Base-by-base conservation (phyloP, 1,139 yeast genomes). In the Saccharomycopsis crataegensis region DNA sequence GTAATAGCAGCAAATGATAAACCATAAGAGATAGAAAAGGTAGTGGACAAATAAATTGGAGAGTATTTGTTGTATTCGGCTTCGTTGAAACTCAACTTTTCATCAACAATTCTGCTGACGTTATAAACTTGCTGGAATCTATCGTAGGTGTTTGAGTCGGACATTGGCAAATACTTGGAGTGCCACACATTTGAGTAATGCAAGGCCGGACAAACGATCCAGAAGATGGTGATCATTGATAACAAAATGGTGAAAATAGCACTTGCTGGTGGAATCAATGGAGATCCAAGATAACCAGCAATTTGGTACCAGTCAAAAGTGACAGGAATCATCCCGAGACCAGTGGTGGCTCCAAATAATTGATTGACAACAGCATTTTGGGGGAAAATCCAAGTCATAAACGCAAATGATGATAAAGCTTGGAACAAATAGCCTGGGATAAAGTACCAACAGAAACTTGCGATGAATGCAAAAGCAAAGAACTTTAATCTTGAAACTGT, bases 211-310 rank as follows among this genome's bases (percentile, higher is more conserved):
- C 71, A 69, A 42, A 78, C 59, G 48, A 68, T 62, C 73, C 76
- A 78, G 53, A 72, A 72, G 12, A 77, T 65, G 40, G 73, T 56
- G 12, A 79, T 67, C 50, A 78, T 66, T 17, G 81, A 75, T 6
- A 70, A 61, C 43, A 76, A 69, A 57, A 78, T 73, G 60, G 83
- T 81, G 41, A 75, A 71, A 54, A 78, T 68, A 22, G 83, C 77
- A 52, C 77, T 70, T 50, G 82, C 79, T 36, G 91, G 90, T 8
- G 88, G 85, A 60, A 82, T 75, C 62, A 85, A 73, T 9, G 91
- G 88, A 32, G 85, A 77, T 14, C 83, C 81, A 57, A 79, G 68
- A 66, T 77, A 79, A 52, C 82, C 85, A 1, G 79, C 69, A 50
- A 78, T 65, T 60, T 75, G 78, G 48, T 76, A 73, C 83, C 83